Base-by-base conservation (phyloP, 495 filamentous ascomycete species). In the Xylaria palmicola region DNA sequence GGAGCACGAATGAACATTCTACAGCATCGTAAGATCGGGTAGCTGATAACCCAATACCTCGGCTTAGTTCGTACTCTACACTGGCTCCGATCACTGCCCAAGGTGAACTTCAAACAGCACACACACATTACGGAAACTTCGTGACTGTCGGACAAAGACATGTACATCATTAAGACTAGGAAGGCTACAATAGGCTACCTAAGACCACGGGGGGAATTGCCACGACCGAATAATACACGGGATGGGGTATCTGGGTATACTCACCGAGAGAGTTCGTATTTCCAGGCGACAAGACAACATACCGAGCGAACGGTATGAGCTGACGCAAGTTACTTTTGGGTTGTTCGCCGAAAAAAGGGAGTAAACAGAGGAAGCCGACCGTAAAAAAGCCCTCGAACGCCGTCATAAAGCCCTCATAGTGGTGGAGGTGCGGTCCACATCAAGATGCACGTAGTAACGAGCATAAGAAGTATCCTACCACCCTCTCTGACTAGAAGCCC, bases 381-480 rank as follows among this genome's bases (percentile, higher is more conserved):
- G 54, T 60, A 37, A 26, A 37, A 26, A 36, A 62, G 51, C 67
- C 67, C 62, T 64, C 60, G 43, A 69, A 67, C 64, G 69, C 66
- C 64, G 62, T 69, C 66, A 69, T 67, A 65, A n/a, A 71, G 66
- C 69, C 69, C 69, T 67, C 66, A 67, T 64, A 62, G 64, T 64
- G 43, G 19, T 45, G 36, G 67, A 74, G 75, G 70, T 67, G 76
- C 72, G 70, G 73, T 79, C 72, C 74, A 60, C 76, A 68, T 67
- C 73, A 61, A 75, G 70, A 76, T 75, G 66, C 62, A n/a, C n/a
- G n/a, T 64, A 37, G 32, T 27, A 41, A 52, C 27, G 58, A 68
- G 65, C 69, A 76, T 74, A 72, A 74, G 74, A 70, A 75, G 74
- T 52, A 76, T 77, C 73, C 67, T 74, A 57, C 71, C 74, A 74